phyloP scores from a whole-genome alignment of 2,329 filamentous ascomycete species.

The Blastomyces gilchristii region DNA sequence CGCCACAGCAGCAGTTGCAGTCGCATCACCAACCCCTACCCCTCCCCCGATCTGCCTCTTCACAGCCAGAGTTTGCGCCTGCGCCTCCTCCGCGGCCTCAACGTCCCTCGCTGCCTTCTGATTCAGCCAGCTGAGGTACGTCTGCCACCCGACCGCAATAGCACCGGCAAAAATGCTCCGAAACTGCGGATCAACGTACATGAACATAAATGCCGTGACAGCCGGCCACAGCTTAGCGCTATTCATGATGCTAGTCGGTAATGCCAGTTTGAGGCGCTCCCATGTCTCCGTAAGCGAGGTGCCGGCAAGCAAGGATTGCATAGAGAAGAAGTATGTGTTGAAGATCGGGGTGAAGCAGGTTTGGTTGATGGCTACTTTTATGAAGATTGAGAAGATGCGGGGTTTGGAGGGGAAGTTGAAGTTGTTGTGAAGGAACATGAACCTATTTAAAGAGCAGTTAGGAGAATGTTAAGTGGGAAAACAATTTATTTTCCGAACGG shows the following conservation, averaged over 20 bases:
- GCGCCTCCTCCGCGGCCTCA: constrained; percentile 20
- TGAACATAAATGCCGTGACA: constrained; percentile 76
- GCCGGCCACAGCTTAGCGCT: constrained; percentile 81
- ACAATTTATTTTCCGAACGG: neutral
- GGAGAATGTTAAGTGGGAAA: neutral
- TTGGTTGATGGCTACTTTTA: constrained; percentile 76
- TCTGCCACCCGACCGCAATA: constrained; percentile 84
- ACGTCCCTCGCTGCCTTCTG: constrained; percentile 56
- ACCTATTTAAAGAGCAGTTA: constrained; percentile 41
- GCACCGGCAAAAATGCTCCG: constrained; percentile 68
- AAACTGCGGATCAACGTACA: constrained; percentile 70
- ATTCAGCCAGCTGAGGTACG: constrained; percentile 75
- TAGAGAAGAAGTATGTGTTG: constrained; percentile 72
- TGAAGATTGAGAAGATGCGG: constrained; percentile 52
- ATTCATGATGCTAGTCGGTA: constrained; percentile 66
- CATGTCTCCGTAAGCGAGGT: constrained; percentile 53
- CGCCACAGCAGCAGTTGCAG: constrained; percentile 3
- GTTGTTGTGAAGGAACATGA: constrained; percentile 64
- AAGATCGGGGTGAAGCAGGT: constrained; percentile 70
- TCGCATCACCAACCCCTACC: neutral
- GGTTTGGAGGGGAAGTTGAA: constrained; percentile 72
- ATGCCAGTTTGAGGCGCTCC: constrained; percentile 62
- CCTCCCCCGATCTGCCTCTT: neutral
- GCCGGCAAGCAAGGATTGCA: constrained; percentile 65
- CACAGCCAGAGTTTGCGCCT: constrained; percentile 9